A percentile compares a stretch with the other conserved stretches of the same genome.
Conservation (phyloP, 2,329 filamentous ascomycete genomes). For the Gremmenia infestans region DNA sequence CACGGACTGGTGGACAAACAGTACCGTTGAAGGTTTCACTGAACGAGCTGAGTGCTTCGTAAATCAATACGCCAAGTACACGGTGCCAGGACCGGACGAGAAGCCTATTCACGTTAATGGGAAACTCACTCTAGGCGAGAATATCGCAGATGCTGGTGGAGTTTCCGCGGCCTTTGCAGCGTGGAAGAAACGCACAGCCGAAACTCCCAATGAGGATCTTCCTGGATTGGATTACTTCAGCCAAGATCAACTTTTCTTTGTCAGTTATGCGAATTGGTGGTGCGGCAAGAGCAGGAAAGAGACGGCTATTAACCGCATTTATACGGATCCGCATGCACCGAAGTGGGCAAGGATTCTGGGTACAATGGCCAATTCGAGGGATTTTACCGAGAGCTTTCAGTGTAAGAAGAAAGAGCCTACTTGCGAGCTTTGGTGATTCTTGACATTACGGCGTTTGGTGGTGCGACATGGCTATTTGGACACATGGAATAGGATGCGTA, state of each 20-base stretch:
- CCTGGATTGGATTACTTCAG: slow-evolving; percentile 58
- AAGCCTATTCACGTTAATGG: slow-evolving; percentile 59
- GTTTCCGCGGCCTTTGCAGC: slow-evolving; percentile 57
- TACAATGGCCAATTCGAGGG: slow-evolving; percentile 61
- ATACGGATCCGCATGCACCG: slow-evolving; percentile 62
- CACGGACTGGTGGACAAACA: slow-evolving; percentile 62
- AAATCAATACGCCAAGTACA: slow-evolving; percentile 60
- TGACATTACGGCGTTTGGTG: background rate
- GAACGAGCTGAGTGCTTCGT: slow-evolving; percentile 60
- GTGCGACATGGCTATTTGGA: background rate
- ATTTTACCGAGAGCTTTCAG: slow-evolving; percentile 62
- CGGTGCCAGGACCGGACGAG: slow-evolving; percentile 50
- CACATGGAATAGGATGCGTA: background rate
- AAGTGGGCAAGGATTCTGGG: slow-evolving; percentile 56
- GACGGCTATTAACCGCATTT: slow-evolving; percentile 51
- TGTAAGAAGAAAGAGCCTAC: slow-evolving; percentile 61
- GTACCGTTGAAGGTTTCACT: slow-evolving; percentile 53
- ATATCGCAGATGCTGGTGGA: slow-evolving; percentile 67
- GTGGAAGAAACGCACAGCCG: slow-evolving; percentile 55
- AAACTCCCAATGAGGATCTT: slow-evolving; percentile 47
- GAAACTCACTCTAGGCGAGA: slow-evolving; percentile 59
- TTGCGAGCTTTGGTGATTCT: slow-evolving; percentile 62
- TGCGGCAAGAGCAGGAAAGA: slow-evolving; percentile 60
- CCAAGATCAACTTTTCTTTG: slow-evolving; percentile 66
- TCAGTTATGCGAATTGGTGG: slow-evolving; percentile 61